Percentiles rank a stretch among this genome's conserved stretches.
Evolutionary conservation across 1,284 basidiomycete genomes (phyloP).

Genomic region (Boletellus deceptivus): DNA sequence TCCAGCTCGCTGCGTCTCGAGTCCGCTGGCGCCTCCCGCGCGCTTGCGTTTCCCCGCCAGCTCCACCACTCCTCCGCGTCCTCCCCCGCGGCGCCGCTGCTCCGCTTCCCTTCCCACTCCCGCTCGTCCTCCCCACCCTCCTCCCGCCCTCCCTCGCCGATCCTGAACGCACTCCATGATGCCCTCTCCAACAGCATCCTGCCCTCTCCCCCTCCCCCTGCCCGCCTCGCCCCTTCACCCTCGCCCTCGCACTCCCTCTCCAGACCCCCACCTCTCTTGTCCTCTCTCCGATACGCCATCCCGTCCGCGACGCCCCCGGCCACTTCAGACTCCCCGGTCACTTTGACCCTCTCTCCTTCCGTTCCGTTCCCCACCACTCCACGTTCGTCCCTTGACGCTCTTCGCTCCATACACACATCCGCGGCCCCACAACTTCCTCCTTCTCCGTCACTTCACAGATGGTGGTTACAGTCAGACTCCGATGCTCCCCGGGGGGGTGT

Average conservation of each 20-base stretch:
- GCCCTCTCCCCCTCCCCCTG: slow-evolving; percentile 44
- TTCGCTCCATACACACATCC: slow-evolving; percentile 54
- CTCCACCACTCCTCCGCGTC: slow-evolving; percentile 10
- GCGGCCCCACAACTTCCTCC: slow-evolving; percentile 13
- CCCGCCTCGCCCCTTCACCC: slow-evolving; percentile 43
- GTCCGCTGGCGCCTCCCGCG: slow-evolving; percentile 1
- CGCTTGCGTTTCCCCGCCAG: slow-evolving; percentile 17
- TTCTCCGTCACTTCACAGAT: slow-evolving; percentile 36
- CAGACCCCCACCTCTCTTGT: slow-evolving; percentile 57
- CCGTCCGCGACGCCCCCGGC: slow-evolving; percentile 59
- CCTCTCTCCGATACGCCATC: slow-evolving; percentile 57
- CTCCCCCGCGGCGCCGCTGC: slow-evolving; percentile 15
- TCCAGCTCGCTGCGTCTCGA: no score
- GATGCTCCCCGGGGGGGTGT: slow-evolving; percentile 42
- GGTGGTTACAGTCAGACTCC: slow-evolving; percentile 52
- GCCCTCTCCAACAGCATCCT: slow-evolving; percentile 44
- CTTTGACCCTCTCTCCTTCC: slow-evolving; percentile 36
- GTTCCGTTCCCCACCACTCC: slow-evolving; percentile 37
- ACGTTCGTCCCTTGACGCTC: slow-evolving; percentile 58
- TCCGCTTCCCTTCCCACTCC: slow-evolving; percentile 24
- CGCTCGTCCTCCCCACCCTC: slow-evolving; percentile 10
- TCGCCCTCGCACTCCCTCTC: slow-evolving; percentile 34
- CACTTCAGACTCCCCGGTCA: slow-evolving; percentile 21
- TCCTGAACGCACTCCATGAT: slow-evolving; percentile 33
- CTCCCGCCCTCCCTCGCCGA: slow-evolving; percentile 29